Percentiles rank a stretch among this genome's conserved stretches.
phyloP scores from a whole-genome alignment of 331 rosid species.

The Erythrophleum ivorense region DNA sequence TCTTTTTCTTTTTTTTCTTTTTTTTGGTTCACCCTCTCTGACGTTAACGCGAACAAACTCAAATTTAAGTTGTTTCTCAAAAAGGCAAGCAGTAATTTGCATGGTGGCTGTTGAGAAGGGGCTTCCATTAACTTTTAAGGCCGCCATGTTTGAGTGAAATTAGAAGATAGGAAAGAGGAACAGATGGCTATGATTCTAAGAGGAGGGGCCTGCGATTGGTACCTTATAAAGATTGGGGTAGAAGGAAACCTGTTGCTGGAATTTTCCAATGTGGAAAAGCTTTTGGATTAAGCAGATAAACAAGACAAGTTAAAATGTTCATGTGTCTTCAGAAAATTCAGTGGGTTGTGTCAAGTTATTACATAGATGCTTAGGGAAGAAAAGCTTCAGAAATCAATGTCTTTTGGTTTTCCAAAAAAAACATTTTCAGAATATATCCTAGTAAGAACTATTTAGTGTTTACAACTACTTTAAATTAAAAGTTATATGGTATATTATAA shows the following conservation, averaged over 20 bases:
- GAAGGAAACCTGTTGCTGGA: not conserved
- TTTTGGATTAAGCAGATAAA: not conserved
- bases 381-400: not conserved
- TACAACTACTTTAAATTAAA: too few relatives aligned
- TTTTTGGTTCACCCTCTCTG: slow-evolving; percentile 60
- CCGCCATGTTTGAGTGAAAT: slow-evolving; percentile 44
- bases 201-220: not conserved
- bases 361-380: not conserved
- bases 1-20: too few relatives aligned
- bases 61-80: slow-evolving; percentile 66
- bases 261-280: not conserved
- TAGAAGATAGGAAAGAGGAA: not conserved
- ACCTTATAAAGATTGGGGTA: not conserved
- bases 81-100: slow-evolving; percentile 47
- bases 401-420: not conserved
- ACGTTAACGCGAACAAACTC: slow-evolving; percentile 60
- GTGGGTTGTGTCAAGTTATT: not conserved
- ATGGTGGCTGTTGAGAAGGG: slow-evolving; percentile 49
- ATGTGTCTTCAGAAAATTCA: too few relatives aligned
- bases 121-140: slow-evolving; percentile 59
- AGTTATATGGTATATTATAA: not conserved
- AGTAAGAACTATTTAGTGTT: not conserved
- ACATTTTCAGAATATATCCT: not conserved
- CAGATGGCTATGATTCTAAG: not conserved
- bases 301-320: not conserved